Evolutionary conservation across 768 basidiomycete species (phyloP), one percentile per base, ranked within the genome.

Genomic region (Serendipita sp.): DNA sequence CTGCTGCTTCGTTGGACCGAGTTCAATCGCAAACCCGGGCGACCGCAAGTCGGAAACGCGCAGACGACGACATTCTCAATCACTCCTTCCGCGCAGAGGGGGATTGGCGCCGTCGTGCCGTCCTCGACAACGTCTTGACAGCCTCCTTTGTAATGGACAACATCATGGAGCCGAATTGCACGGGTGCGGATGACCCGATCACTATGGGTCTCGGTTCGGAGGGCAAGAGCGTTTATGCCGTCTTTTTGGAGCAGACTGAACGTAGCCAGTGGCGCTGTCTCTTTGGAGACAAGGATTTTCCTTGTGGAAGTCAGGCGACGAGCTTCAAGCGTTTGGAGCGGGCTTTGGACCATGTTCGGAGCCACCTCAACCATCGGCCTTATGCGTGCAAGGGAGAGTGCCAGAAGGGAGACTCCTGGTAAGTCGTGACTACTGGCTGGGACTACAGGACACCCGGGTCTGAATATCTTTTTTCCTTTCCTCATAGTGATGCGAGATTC

Each of bases 341-440:
- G 24, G 53, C 53, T 3, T n/a, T 58, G 20, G 53, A 58, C 28
- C 53, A 58, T n/a, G 53, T 58, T 11, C 53, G 53, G 5, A 58
- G 53, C n/a, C 53, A 58, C 31, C 31, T 58, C 24, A 58, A 58
- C 53, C 53, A 58, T 58, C 53, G 53, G 30, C 53, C 53, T 22
- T 58, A 28, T n/a, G 53, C 24, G 31, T 58, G 53, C 24, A 58
- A 58, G 22, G 30, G 30, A n/a, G 53, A 58, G 31, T 58, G 53
- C 30, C 53, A 58, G 53, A 58, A 58, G 53, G 53, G 53, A 31
- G 53, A 58, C 31, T 22, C 53, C 11, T 58, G 53, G 53, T 58
- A 33, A 24, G 53, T 58, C 24, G 22, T 28, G 45, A 5, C 17
- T 48, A 9, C 11, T 16, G 9, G 28, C 28, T 58, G 17, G 11